Conservation (phyloP, 495 filamentous ascomycete species). For the Aspergillus conjunctus region DNA sequence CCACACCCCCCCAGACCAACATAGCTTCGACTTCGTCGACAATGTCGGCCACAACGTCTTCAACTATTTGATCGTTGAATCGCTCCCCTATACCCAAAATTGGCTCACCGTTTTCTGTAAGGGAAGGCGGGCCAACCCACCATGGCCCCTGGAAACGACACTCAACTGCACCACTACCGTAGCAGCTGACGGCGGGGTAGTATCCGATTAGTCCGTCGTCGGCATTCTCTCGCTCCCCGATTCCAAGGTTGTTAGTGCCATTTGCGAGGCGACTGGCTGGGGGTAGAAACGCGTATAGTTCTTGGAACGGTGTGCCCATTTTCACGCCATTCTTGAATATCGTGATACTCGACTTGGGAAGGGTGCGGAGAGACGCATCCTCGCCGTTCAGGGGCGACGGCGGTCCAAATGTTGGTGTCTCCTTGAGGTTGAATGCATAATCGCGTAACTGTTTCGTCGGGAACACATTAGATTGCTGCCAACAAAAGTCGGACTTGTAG, state of each 20-base stretch:
- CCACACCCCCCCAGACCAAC: conserved; percentile 49
- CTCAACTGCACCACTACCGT: conserved; percentile 86
- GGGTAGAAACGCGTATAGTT: conserved; percentile 88
- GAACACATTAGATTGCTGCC: conserved; percentile 92
- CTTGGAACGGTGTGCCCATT: conserved; percentile 85
- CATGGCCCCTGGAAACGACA: conserved; percentile 89
- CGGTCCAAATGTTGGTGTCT: conserved; percentile 52
- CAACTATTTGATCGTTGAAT: conserved; percentile 92
- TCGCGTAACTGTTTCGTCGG: conserved; percentile 87
- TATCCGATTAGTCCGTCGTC: conserved; percentile 96
- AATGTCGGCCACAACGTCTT: conserved; percentile 90
- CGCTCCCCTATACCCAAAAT: conserved; percentile 71
- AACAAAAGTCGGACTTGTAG: conserved; percentile 89
- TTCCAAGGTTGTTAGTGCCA: conserved; percentile 63
- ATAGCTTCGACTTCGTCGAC: conserved; percentile 82
- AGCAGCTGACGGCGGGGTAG: conserved; percentile 90
- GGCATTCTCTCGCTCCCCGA: conserved; percentile 74
- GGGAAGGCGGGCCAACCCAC: conserved; percentile 75
- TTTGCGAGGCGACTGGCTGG: conserved; percentile 72
- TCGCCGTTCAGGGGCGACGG: conserved; percentile 67
- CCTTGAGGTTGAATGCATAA: conserved; percentile 52
- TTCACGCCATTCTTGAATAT: conserved; percentile 89
- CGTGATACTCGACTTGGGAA: conserved; percentile 83
- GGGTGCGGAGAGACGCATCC: conserved; percentile 70
- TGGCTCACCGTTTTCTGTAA: conserved; percentile 35